These are phyloP conservation scores for Protomyces macrosporus DNA, from an alignment of 1,139 yeast genomes.

Conservation along the genomic window DNA sequence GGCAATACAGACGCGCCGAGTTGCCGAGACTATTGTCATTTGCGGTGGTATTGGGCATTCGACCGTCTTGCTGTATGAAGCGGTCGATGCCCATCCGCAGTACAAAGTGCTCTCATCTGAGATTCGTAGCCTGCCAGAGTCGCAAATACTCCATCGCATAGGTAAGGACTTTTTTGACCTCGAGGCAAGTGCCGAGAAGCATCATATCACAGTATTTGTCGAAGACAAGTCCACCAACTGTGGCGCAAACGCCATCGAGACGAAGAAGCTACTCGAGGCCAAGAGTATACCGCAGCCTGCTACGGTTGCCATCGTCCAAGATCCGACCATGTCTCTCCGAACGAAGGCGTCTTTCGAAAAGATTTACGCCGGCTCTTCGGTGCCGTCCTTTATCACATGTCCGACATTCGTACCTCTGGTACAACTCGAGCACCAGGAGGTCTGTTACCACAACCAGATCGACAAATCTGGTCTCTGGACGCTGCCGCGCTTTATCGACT, in stretches of 20 bases:
- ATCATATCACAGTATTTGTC: neutral
- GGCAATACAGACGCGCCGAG: constrained; percentile 1
- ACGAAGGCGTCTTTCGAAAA: constrained; percentile 16
- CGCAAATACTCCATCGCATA: constrained; percentile 1
- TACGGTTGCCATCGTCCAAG: constrained; percentile 9
- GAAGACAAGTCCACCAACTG: constrained; percentile 20
- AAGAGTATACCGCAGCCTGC: neutral
- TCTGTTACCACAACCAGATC: neutral
- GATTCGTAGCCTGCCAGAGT: neutral
- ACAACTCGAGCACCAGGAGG: neutral
- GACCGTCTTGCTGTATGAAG: constrained; percentile 7
- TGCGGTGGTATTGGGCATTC: constrained; percentile 23
- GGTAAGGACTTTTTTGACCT: neutral
- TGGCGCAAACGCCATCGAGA: constrained; percentile 18
- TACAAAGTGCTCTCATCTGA: constrained; percentile 1
- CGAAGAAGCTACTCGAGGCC: neutral
- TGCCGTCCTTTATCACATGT: neutral
- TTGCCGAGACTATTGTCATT: constrained; percentile 15
- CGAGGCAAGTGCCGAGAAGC: neutral
- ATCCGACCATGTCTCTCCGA: constrained; percentile 23
- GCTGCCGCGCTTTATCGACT: constrained; percentile 2
- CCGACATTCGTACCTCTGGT: constrained; percentile 18
- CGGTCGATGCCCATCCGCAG: neutral
- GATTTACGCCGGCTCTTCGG: neutral
- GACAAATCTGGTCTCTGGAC: constrained; percentile 1